These are phyloP conservation scores for Blastomyces percursus DNA, from an alignment of 2,329 filamentous ascomycete genomes.

Conservation along the genomic window DNA sequence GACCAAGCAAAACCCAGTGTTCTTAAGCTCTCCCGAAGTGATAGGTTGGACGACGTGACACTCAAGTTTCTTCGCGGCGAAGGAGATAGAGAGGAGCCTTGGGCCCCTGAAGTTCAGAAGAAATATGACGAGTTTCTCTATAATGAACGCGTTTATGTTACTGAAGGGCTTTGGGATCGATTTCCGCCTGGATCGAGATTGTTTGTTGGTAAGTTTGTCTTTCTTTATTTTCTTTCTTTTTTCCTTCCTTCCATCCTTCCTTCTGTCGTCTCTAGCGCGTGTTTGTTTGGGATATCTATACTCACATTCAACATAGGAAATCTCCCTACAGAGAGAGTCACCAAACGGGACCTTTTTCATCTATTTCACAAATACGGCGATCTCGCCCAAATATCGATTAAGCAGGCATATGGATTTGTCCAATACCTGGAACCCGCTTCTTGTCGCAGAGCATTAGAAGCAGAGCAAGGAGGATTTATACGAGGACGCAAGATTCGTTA, in stretches of 20 bases:
- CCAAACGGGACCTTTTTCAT: conserved; percentile 87
- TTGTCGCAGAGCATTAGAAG: conserved; percentile 62
- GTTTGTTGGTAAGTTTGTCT: conserved; percentile 36
- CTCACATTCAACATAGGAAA: conserved; percentile 52
- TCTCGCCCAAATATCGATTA: conserved; percentile 88
- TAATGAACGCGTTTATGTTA: conserved; percentile 41
- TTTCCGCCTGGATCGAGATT: conserved; percentile 40
- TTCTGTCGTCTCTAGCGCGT: not conserved
- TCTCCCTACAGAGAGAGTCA: conserved; percentile 82
- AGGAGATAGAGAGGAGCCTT: conserved; percentile 34
- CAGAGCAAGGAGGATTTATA: conserved; percentile 69
- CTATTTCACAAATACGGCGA: conserved; percentile 76
- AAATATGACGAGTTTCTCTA: conserved; percentile 43
- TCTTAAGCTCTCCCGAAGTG: conserved; percentile 7
- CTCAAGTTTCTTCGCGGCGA: conserved; percentile 1
- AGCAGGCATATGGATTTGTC: conserved; percentile 93
- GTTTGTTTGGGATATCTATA: not conserved
- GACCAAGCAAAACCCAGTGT: not conserved
- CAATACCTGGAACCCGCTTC: conserved; percentile 73
- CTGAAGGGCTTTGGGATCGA: conserved; percentile 42
- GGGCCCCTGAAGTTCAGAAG: conserved; percentile 39
- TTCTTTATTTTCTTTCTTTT: not conserved
- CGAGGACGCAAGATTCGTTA: conserved; percentile 88
- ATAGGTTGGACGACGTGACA: not conserved
- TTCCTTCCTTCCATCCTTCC: too few species aligned